These are phyloP conservation scores for Podospora pseudocomata DNA, from an alignment of 495 filamentous ascomycete species.

Conservation along the genomic window DNA sequence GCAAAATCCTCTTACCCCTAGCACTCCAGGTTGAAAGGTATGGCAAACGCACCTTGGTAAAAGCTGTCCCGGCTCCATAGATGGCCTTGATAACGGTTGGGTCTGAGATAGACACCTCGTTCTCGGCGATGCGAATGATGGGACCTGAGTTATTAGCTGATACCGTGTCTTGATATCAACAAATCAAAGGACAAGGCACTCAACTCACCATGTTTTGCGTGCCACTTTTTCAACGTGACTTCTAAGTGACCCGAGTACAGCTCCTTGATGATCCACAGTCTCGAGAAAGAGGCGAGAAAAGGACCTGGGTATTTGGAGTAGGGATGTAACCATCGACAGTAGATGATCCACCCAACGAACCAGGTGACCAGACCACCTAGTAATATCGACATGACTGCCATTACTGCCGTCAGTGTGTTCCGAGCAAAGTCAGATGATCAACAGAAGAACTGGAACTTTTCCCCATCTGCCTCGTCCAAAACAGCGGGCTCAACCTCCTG, in stretches of 20 bases:
- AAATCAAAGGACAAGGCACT: not conserved
- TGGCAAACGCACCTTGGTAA: conserved; percentile 5
- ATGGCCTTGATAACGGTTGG: conserved; percentile 7
- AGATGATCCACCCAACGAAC: conserved; percentile 6
- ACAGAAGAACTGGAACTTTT: no score
- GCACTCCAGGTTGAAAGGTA: not conserved
- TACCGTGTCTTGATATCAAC: not conserved
- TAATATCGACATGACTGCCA: not conserved
- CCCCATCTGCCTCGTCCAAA: not conserved
- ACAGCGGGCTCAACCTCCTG: not conserved
- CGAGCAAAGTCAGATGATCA: not conserved
- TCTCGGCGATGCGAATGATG: conserved; percentile 12
- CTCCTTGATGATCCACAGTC: conserved; percentile 1
- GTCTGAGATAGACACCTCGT: conserved; percentile 14
- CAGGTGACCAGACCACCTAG: not conserved
- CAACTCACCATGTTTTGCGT: conserved; percentile 12
- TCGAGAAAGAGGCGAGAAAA: conserved; percentile 11
- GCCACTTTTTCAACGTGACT: not conserved
- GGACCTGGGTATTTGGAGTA: conserved; percentile 12
- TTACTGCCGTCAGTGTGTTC: not conserved
- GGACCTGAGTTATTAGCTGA: conserved; percentile 12
- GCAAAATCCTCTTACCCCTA: not conserved
- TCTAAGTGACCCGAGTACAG: not conserved
- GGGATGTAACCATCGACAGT: conserved; percentile 5
- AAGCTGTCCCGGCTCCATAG: conserved; percentile 4